Evolutionary conservation across 2,329 filamentous ascomycete genomes (phyloP).

Genomic region (Ascochyta lentis): DNA sequence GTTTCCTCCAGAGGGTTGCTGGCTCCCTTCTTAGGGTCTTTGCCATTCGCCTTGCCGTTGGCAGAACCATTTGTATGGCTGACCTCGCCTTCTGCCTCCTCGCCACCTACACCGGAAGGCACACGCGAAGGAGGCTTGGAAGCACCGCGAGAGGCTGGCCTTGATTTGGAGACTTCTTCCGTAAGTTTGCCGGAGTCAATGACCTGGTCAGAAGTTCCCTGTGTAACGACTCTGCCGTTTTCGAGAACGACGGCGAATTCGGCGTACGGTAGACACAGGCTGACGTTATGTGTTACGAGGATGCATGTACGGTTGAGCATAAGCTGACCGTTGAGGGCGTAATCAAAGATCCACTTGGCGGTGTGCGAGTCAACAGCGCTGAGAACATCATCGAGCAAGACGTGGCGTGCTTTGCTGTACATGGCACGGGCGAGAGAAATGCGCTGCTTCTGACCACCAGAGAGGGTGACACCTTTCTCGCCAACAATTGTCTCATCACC

Average conservation of each 20-base stretch:
- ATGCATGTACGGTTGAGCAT: slow-evolving; percentile 93
- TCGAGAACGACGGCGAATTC: slow-evolving; percentile 84
- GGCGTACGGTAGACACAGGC: slow-evolving; percentile 82
- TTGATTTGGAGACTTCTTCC: slow-evolving; percentile 81
- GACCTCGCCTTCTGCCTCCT: slow-evolving; percentile 33
- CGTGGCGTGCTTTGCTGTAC: slow-evolving; percentile 92
- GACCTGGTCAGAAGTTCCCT: slow-evolving; percentile 79
- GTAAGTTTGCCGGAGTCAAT: slow-evolving; percentile 88
- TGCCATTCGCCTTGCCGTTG: slow-evolving; percentile 55
- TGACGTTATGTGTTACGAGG: slow-evolving; percentile 91
- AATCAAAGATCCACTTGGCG: slow-evolving; percentile 96
- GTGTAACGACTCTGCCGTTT: slow-evolving; percentile 78
- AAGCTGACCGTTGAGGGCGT: slow-evolving; percentile 86
- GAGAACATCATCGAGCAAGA: slow-evolving; percentile 92
- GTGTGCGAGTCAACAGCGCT: slow-evolving; percentile 98
- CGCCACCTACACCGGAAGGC: slow-evolving; percentile 71
- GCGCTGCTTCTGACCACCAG: slow-evolving; percentile 95
- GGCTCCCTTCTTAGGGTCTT: slow-evolving; percentile 53
- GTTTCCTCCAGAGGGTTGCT: slow-evolving; percentile 65
- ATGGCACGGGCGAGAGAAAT: slow-evolving; percentile 95
- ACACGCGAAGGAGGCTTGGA: slow-evolving; percentile 80
- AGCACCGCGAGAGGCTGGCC: slow-evolving; percentile 70
- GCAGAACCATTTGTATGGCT: slow-evolving; percentile 57
- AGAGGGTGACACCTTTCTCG: slow-evolving; percentile 96
- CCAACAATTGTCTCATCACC: slow-evolving; percentile 94